A percentile compares a stretch with the other conserved stretches of the same genome.
Evolutionary conservation across 2,329 filamentous ascomycete genomes (phyloP).

Genomic region (Lecanicillium sp.): DNA sequence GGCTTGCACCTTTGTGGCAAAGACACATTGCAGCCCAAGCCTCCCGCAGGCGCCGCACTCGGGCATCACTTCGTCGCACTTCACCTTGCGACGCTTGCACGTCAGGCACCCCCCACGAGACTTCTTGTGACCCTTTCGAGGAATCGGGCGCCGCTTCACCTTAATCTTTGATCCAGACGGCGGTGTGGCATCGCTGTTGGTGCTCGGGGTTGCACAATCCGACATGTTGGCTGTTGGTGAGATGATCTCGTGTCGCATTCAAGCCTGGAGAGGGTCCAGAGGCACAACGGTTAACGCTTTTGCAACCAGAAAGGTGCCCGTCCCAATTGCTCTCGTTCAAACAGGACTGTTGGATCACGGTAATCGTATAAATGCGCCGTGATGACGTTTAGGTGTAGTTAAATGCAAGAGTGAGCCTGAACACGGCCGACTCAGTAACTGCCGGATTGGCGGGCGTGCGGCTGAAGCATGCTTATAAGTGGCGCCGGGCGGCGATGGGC

Average conservation of each 20-base stretch:
- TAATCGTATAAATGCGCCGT: too few species aligned
- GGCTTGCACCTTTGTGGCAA: slow-evolving; percentile 10
- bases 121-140: slow-evolving; percentile 26
- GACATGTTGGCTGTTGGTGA: too few species aligned
- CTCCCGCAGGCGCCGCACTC: slow-evolving; percentile 26
- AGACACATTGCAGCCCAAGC: slow-evolving; percentile 28
- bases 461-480: slow-evolving; percentile 3
- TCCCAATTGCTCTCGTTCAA: too few species aligned
- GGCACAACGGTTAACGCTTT: too few species aligned
- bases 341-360: too few species aligned
- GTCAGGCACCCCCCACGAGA: slow-evolving; percentile 23
- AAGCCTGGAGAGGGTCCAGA: too few species aligned
- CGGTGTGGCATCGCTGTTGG: too few species aligned
- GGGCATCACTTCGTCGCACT: slow-evolving; percentile 30
- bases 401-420: too few species aligned
- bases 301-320: too few species aligned
- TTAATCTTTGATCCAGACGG: background rate
- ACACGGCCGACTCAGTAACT: too few species aligned
- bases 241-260: too few species aligned
- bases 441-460: slow-evolving; percentile 3
- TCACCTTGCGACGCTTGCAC: slow-evolving; percentile 34
- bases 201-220: slow-evolving; percentile 1
- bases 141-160: slow-evolving; percentile 20
- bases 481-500: background rate
- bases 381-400: too few species aligned